Conservation (phyloP, 805 yeast species). For the Candida coleopterorum region DNA sequence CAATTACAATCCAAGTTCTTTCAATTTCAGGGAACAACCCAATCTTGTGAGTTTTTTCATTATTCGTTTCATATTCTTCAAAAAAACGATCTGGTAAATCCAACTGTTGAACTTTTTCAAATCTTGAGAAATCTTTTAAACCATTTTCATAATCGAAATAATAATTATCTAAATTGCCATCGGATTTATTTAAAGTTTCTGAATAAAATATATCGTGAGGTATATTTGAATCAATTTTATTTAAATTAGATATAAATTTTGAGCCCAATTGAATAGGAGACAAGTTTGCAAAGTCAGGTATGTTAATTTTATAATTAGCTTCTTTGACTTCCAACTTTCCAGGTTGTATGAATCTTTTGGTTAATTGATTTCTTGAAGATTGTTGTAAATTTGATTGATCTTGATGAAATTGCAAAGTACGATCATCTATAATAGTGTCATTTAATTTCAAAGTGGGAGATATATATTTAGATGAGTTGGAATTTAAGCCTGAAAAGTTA, state of each 20-base stretch:
- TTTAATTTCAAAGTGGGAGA: slow-evolving; percentile 28
- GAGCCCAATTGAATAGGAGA: slow-evolving; percentile 57
- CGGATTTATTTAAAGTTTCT: slow-evolving; percentile 48
- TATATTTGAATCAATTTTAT: slow-evolving; percentile 51
- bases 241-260: slow-evolving; percentile 57
- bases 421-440: slow-evolving; percentile 18
- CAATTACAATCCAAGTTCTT: slow-evolving; percentile 83
- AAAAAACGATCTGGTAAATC: slow-evolving; percentile 78
- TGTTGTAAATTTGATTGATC: slow-evolving; percentile 16
- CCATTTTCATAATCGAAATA: slow-evolving; percentile 46
- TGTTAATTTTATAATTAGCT: slow-evolving; percentile 39
- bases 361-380: slow-evolving; percentile 18
- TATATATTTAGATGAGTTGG: slow-evolving; percentile 20
- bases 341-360: slow-evolving; percentile 32
- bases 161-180: slow-evolving; percentile 55
- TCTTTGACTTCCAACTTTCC: slow-evolving; percentile 31
- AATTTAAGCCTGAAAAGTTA: slow-evolving; percentile 7
- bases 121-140: slow-evolving; percentile 60
- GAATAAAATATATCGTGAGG: slow-evolving; percentile 53
- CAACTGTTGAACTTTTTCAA: slow-evolving; percentile 63
- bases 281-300: slow-evolving; percentile 47
- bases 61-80: slow-evolving; percentile 56
- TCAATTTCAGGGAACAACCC: slow-evolving; percentile 79
- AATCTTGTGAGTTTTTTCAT: slow-evolving; percentile 66
- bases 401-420: slow-evolving; percentile 27